Base-by-base conservation (phyloP, 139 green algal species). In the Auxenochlorella protothecoides region DNA sequence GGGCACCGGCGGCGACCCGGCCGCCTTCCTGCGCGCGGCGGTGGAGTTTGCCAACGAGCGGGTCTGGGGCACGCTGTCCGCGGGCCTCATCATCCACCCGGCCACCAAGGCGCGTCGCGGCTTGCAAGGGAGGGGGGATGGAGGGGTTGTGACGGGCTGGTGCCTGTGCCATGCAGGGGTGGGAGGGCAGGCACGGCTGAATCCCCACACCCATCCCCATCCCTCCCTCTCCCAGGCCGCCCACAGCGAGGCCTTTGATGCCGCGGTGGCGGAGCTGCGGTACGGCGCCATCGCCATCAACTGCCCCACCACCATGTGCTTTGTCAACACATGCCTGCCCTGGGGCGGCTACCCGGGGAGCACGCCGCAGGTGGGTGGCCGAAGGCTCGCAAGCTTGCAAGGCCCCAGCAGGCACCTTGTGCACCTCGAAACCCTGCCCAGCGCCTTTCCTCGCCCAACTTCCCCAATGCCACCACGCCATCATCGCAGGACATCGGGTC, bases 271-370 rank as follows among this genome's bases (percentile, higher is more conserved):
- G 2, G 73, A 64, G 1, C 82, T 96, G 56, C 80, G 74, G 10
- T 96, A 94, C 66, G 90, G 90, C 70, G 78, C 54, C 51, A 78
- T 96, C 12, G 69, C 59, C 15, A 73, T 96, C 63, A 96, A 96
- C 73, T 68, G 72, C 4, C 82, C 85, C 54, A 59, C 70, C 11
- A 67, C 83, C 2, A 60, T 88, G 3, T 79, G 66, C 12, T 95
- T 90, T 68, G 73, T 55, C 11, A 67, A 87, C 55, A 76, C 80
- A 3, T 59, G 65, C 6, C 73, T 92, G 53, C 65, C 79, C 5
- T 96, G 90, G 90, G 90, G 90, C 3, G 90, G 78, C 3, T 93
- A 79, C 64, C 81, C 86, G 9, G 88, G 83, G 11, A 72, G 75
- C 68, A 79, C 72, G 4, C 69, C 69, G 15, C 60, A 81, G 71